Evolutionary conservation across 768 basidiomycete species (phyloP).

Genomic region (Mycena indigotica): DNA sequence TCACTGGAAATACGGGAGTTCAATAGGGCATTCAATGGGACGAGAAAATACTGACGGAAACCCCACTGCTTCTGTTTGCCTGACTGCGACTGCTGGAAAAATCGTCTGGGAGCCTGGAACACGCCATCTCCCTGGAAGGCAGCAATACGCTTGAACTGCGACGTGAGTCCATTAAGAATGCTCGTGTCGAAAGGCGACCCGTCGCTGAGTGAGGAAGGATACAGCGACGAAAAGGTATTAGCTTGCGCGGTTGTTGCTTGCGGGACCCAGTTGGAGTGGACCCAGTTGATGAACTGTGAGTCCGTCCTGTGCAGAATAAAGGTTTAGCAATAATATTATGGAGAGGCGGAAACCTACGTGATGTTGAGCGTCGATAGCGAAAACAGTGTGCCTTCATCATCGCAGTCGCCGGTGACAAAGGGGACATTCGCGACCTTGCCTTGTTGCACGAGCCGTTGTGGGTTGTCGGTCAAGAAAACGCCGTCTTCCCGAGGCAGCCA

Average conservation of each 20-base stretch:
- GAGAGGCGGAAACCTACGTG: no score
- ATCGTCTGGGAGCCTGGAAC: not conserved
- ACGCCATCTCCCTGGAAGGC: not conserved
- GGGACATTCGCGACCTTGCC: not conserved
- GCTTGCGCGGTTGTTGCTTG: no score
- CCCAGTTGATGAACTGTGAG: no score
- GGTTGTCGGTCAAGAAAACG: not conserved
- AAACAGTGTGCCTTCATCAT: not conserved
- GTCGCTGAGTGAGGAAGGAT: no score
- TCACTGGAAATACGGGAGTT: conserved; percentile 29
- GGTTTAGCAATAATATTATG: no score
- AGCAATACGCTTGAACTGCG: not conserved
- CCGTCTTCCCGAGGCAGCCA: not conserved
- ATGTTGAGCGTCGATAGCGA: no score
- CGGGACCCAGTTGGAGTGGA: no score
- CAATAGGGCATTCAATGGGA: not conserved
- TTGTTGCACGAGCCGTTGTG: not conserved
- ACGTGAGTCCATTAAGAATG: not conserved
- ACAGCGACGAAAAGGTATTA: no score
- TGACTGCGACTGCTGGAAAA: conserved; percentile 23
- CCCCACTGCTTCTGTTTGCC: conserved; percentile 44
- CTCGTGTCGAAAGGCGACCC: not conserved
- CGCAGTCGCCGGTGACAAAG: not conserved
- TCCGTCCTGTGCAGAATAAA: no score
- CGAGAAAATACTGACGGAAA: conserved; percentile 31